Conservation (phyloP, 768 basidiomycete species). For the Tricholomella constricta region DNA sequence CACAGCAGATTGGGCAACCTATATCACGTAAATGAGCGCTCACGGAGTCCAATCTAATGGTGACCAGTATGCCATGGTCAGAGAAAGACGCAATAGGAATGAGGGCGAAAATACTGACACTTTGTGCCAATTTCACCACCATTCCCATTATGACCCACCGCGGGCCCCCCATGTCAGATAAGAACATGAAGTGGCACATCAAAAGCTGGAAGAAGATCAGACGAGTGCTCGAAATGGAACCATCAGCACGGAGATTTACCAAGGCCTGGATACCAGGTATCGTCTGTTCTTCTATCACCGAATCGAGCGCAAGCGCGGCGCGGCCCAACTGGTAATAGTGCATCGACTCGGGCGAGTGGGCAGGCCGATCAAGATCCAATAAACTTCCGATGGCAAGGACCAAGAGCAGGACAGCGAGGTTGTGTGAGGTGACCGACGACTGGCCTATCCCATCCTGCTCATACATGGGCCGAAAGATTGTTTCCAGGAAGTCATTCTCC, state of each 20-base stretch:
- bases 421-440: conserved; percentile 50
- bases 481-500: conserved; percentile 55
- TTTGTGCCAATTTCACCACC: conserved; percentile 68
- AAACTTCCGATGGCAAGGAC: conserved; percentile 66
- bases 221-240: conserved; percentile 7
- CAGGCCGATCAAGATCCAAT: conserved; percentile 57
- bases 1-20: neutral
- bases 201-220: conserved; percentile 46
- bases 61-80: conserved; percentile 14
- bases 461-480: conserved; percentile 55
- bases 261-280: conserved; percentile 66
- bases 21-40: conserved; percentile 30
- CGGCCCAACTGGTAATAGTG: conserved; percentile 63
- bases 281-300: conserved; percentile 64
- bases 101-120: conserved; percentile 42
- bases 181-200: conserved; percentile 56
- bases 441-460: conserved; percentile 39
- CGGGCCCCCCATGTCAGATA: conserved; percentile 54
- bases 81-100: conserved; percentile 12
- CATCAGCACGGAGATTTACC: conserved; percentile 37
- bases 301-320: conserved; percentile 60
- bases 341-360: conserved; percentile 55
- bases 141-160: conserved; percentile 75
- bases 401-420: conserved; percentile 60
- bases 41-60: conserved; percentile 67